phyloP scores from a whole-genome alignment of 2,329 filamentous ascomycete genomes.

The Colletotrichum nymphaeae region DNA sequence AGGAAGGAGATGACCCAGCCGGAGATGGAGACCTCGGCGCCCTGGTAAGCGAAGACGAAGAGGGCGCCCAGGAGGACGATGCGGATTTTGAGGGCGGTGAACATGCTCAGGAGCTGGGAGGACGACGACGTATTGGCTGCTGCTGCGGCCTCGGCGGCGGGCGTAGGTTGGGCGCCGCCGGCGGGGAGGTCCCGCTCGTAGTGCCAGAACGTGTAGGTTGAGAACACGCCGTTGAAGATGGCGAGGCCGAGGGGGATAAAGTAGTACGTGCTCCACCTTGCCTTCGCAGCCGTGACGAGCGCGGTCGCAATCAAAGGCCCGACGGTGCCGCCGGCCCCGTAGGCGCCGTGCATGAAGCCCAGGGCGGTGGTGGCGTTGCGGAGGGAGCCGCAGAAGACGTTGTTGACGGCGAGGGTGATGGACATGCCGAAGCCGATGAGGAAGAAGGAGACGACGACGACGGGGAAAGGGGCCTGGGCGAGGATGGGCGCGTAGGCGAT shows the following conservation, averaged over 20 bases:
- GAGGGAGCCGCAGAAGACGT: constrained; percentile 69
- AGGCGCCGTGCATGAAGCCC: constrained; percentile 75
- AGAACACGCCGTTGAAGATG: constrained; percentile 65
- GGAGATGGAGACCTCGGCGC: constrained; percentile 84
- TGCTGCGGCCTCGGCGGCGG: constrained; percentile 37
- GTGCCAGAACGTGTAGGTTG: constrained; percentile 75
- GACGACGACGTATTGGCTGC: constrained; percentile 16
- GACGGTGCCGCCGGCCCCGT: constrained; percentile 72
- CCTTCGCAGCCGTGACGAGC: constrained; percentile 69
- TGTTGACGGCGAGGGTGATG: constrained; percentile 66
- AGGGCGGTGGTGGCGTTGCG: constrained; percentile 65
- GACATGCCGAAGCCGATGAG: constrained; percentile 71
- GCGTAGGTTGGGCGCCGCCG: constrained; percentile 21
- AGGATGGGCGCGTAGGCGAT: constrained; percentile 74
- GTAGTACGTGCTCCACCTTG: constrained; percentile 80
- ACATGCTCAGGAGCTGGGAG: constrained; percentile 53
- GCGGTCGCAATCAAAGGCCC: constrained; percentile 81
- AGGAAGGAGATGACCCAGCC: constrained; percentile 91
- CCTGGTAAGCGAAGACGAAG: constrained; percentile 90
- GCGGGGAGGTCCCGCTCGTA: constrained; percentile 71
- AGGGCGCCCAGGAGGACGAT: constrained; percentile 79
- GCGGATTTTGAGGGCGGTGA: constrained; percentile 60
- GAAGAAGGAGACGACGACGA: constrained; percentile 76
- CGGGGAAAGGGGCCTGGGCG: constrained; percentile 75
- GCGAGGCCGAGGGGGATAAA: constrained; percentile 71